Evolutionary conservation across 2,329 filamentous ascomycete species (phyloP), one percentile per base, ranked within the genome.

Genomic region (Claviceps cyperi): DNA sequence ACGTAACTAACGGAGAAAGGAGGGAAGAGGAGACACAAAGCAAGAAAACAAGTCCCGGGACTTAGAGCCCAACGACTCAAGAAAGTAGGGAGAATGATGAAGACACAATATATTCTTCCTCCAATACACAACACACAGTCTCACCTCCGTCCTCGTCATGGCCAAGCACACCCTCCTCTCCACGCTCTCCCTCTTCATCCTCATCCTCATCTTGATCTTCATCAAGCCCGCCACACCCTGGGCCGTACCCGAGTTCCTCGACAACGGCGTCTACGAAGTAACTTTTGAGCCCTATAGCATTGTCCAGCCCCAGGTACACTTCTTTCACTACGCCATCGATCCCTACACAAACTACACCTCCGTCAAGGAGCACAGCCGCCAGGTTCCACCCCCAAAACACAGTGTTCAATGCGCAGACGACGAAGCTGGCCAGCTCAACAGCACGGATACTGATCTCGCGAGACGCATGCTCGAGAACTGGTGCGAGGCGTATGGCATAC

Each of bases 391-490:
- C 41, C 37, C 22, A 14, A 47, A 47, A 13, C 19, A 24, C 7
- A 4, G 5, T 2, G 6, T 28, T 8, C 6, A 15, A 11, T 48
- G 46, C 17, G 9, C 11, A 9, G 14, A 9, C 9, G 22, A 36
- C 5, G 24, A 21, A 3, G 21, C 22, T 6, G 28, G 7, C 8
- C 24, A 7, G 19, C 22, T 32, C n/a, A 19, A 43, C n/a, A 8
- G 11, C 11, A 15, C 21, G 19, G 24, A 43, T 13, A 17, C 22
- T 17, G 21, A 7, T 7, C 46, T 47, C 13, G 52, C 52, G 21
- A 35, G 35, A 24, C 11, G 21, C 35, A 47, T 51, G 50, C 52
- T 53, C 28, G 44, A 48, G 39, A 51, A 41, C 36, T 53, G 52
- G 52, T 53, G 52, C 44, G 50, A 51, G 21, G 15, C 38, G 2